Conservation (phyloP, 371 early-diverging fungal genomes). For the Parasitella parasitica region DNA sequence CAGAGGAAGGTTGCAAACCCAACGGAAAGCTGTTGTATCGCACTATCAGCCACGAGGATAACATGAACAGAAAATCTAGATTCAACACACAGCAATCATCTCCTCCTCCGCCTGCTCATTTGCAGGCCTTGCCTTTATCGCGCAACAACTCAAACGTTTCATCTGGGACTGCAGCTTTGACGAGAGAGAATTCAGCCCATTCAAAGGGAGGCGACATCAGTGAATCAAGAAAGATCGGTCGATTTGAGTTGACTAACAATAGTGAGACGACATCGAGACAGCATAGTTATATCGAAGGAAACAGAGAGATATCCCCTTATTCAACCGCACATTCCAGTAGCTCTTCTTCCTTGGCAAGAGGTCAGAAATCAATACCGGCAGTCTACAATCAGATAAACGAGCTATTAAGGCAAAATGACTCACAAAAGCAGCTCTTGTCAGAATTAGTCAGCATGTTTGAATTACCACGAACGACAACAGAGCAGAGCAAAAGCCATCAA, state of each 20-base stretch:
- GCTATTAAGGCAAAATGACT: conserved; percentile 34
- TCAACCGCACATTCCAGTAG: conserved; percentile 7
- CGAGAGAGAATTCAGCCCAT: neutral
- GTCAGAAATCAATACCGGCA: conserved; percentile 1
- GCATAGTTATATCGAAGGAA: neutral
- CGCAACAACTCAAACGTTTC: conserved; percentile 22
- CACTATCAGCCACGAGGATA: conserved; percentile 22
- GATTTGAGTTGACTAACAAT: conserved; percentile 28
- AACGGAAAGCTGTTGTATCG: conserved; percentile 12
- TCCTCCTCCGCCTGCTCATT: conserved; percentile 2
- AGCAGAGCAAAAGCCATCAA: neutral
- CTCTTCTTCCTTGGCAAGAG: neutral
- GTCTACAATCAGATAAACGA: conserved; percentile 34
- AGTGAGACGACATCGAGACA: neutral
- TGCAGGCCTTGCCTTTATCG: conserved; percentile 10
- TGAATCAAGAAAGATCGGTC: conserved; percentile 28
- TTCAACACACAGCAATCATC: conserved; percentile 5
- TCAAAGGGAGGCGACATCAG: conserved; percentile 5
- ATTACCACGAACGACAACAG: neutral
- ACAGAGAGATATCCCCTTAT: neutral
- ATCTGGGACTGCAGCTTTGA: neutral
- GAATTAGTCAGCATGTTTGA: conserved; percentile 20
- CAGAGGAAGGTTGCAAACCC: conserved; percentile 13
- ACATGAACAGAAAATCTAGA: conserved; percentile 8
- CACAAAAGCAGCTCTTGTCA: conserved; percentile 30